phyloP scores from a whole-genome alignment of 164 flowering plant genomes.

The Tetracentron sinense region DNA sequence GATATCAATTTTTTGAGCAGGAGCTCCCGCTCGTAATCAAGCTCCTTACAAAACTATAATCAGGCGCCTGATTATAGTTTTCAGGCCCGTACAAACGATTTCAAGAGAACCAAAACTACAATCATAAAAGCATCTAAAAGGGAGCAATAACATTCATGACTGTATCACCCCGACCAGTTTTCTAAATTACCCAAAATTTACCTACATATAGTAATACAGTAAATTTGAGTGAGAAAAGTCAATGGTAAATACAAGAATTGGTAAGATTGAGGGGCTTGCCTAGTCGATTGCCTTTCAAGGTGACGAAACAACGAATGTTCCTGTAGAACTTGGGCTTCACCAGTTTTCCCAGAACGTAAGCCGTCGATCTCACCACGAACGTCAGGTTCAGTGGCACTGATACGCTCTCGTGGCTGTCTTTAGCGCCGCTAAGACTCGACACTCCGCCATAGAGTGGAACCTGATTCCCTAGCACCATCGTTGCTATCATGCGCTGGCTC shows the following conservation, averaged over 20 bases:
- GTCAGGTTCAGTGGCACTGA: conserved; percentile 63
- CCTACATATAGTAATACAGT: no score
- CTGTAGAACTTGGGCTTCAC: conserved; percentile 71
- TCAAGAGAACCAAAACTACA: no score
- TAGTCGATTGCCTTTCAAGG: conserved; percentile 38
- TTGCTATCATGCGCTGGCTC: conserved; percentile 35
- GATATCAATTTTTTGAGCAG: no score
- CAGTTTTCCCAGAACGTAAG: conserved; percentile 69
- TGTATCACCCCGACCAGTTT: no score
- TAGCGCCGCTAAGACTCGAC: conserved; percentile 25
- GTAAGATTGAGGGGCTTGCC: conserved; percentile 42
- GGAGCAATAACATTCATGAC: no score
- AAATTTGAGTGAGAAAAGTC: conserved; percentile 12
- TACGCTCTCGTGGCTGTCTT: conserved; percentile 15
- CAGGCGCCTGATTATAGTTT: no score
- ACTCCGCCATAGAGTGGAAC: conserved; percentile 81
- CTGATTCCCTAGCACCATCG: conserved; percentile 44
- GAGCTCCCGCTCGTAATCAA: no score
- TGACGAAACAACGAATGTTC: conserved; percentile 48
- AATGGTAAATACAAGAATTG: conserved; percentile 40
- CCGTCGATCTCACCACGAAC: conserved; percentile 62
- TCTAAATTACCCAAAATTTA: no score
- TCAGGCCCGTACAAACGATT: no score
- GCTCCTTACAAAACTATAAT: no score
- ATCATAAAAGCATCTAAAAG: no score